Base-by-base conservation (phyloP, 805 yeast genomes). In the Lachancea cidri region DNA sequence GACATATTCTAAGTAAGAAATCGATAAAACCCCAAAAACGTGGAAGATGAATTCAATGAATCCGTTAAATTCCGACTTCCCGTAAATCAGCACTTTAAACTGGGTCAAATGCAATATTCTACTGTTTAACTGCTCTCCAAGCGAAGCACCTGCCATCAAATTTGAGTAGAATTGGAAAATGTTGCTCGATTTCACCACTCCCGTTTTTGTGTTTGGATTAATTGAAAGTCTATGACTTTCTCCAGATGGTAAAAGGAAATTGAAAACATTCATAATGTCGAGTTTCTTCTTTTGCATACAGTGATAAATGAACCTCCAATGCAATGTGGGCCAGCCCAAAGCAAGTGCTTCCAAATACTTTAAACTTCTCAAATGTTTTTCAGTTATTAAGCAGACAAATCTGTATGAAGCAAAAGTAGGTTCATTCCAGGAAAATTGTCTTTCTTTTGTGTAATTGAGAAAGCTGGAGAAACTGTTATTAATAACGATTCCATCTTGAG, bases 251-350 rank as follows among this genome's bases (percentile, higher is more conserved):
- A 87, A 63, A 2, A 83, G 53, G 56, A 79, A 87, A 2, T 71
- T 65, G 3, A 59, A 60, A 76, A 91, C 75, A 4, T 45, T 30
- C 3, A 44, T 41, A 3, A 22, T 19, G 6, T 33, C 30, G 3
- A 60, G 15, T 36, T 38, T 39, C 4, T 47, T 38, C 5, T 32
- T 33, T 4, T 54, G 48, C 2, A 75, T 50, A 42, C 82, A 71
- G 43, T 80, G 82, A 4, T 59, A 55, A 3, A 86, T 65, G 48
- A 74, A 87, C 6, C 62, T 55, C 42, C 74, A 72, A 2, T 86
- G 79, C 22, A 88, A 54, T 15, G 84, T 73, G 2, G 97, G 97
- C 95, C 95, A 87, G 2, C 91, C 89, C 33, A 87, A 55, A 0
- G 91, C 85, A 14, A 87, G 58, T 2, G 83, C 78, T 53, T 86